A percentile compares a stretch with the other conserved stretches of the same genome.
Conservation (phyloP, 805 yeast species). For the Saccharomyces eubayanus region DNA sequence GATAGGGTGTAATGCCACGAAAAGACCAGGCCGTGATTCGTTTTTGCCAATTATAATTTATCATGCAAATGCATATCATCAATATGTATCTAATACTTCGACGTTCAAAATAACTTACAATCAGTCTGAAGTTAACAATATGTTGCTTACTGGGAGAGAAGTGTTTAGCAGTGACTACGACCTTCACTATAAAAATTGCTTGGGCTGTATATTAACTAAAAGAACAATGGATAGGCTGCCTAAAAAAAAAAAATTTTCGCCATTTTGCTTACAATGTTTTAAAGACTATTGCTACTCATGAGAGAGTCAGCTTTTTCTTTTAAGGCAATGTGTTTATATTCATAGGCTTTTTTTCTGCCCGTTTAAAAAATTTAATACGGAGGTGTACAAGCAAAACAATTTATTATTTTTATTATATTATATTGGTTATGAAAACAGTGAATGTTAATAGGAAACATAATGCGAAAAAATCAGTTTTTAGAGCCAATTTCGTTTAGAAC, state of each 20-base stretch:
- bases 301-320: background rate
- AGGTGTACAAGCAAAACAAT: background rate
- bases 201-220: constrained; percentile 51
- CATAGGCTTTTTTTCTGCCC: background rate
- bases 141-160: constrained; percentile 46
- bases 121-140: constrained; percentile 34
- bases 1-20: constrained; percentile 60
- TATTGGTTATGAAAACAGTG: background rate
- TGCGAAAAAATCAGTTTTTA: background rate
- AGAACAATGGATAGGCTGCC: constrained; percentile 38
- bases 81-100: constrained; percentile 45
- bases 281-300: constrained; percentile 32
- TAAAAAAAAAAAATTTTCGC: constrained; percentile 18
- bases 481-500: constrained; percentile 7
- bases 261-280: constrained; percentile 33
- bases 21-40: constrained; percentile 10
- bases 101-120: constrained; percentile 50
- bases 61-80: constrained; percentile 37
- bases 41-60: constrained; percentile 45
- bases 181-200: constrained; percentile 37
- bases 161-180: constrained; percentile 41
- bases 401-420: background rate
- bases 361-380: background rate
- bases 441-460: background rate
- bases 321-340: background rate